A percentile compares a stretch with the other conserved stretches of the same genome.
Conservation (phyloP, 768 basidiomycete genomes). For the Amanita phalloides region DNA sequence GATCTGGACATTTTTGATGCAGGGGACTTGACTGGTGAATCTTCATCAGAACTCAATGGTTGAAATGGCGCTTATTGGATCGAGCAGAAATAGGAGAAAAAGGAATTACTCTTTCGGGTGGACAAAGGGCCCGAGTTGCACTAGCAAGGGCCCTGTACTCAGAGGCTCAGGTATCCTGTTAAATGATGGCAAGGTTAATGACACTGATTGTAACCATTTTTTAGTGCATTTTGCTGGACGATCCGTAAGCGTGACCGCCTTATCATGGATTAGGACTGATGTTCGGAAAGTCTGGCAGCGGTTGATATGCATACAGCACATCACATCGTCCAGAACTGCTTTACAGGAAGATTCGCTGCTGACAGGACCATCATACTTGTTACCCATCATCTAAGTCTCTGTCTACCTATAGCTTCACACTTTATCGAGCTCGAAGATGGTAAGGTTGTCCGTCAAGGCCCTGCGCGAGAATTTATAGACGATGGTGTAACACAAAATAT, state of each 20-base stretch:
- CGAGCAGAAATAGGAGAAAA: slow-evolving; percentile 66
- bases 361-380: slow-evolving; percentile 72
- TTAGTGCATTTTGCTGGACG: slow-evolving; percentile 56
- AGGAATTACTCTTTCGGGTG: slow-evolving; percentile 66
- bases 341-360: slow-evolving; percentile 49
- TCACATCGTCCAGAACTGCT: slow-evolving; percentile 53
- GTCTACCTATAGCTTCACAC: slow-evolving; percentile 57
- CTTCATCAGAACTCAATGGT: not conserved
- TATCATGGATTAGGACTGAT: slow-evolving; percentile 10
- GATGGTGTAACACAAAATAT: not conserved
- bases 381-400: slow-evolving; percentile 72
- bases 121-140: slow-evolving; percentile 64
- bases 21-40: slow-evolving; percentile 63
- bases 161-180: slow-evolving; percentile 35
- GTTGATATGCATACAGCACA: slow-evolving; percentile 74
- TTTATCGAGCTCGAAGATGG: slow-evolving; percentile 53
- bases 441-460: slow-evolving; percentile 27
- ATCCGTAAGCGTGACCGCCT: slow-evolving; percentile 37
- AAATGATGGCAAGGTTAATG: not conserved
- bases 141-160: slow-evolving; percentile 79
- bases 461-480: not conserved
- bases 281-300: slow-evolving; percentile 39
- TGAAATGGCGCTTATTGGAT: not conserved
- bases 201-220: not conserved
- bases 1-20: slow-evolving; percentile 67